Conservation (phyloP, 257 asterid species). For the Ballota nigra region DNA sequence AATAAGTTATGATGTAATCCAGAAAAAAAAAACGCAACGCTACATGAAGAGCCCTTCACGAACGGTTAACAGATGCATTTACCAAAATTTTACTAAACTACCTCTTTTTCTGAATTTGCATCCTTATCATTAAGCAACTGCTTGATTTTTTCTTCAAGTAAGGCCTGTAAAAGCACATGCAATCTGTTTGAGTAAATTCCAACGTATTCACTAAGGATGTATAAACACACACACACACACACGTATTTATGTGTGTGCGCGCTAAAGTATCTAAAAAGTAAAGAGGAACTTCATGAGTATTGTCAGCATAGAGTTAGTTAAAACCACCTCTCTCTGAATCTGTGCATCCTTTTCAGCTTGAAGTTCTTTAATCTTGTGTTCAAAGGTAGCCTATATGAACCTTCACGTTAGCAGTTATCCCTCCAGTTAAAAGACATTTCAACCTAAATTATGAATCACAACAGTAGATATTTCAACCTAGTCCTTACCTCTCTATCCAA, state of each 20-base stretch:
- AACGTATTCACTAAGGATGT: not conserved
- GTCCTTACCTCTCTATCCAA: conserved; percentile 49
- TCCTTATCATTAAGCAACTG: conserved; percentile 47
- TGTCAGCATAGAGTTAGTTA: not conserved
- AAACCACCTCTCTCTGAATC: conserved; percentile 46
- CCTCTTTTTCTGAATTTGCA: conserved; percentile 52
- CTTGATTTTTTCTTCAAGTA: conserved; percentile 46
- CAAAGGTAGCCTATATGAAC: conserved; percentile 41
- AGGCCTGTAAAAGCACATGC: conserved; percentile 36
- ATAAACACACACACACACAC: not conserved
- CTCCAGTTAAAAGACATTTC: conserved; percentile 7
- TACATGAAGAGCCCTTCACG: conserved; percentile 13
- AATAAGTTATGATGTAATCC: conserved; percentile 9
- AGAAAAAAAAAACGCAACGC: not conserved
- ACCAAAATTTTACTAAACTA: conserved; percentile 17
- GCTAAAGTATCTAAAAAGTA: not conserved
- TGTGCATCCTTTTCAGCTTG: conserved; percentile 44
- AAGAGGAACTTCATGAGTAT: not conserved
- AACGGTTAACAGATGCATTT: conserved; percentile 9
- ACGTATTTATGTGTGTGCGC: not conserved
- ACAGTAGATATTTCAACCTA: conserved; percentile 11
- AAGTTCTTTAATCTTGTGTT: conserved; percentile 41
- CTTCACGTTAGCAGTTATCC: conserved; percentile 31
- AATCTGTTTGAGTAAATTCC: conserved; percentile 4
- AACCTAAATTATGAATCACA: not conserved